A percentile compares a stretch with the other conserved stretches of the same genome.
Conservation (phyloP, 2,329 filamentous ascomycete genomes). For the Fusarium secorum region DNA sequence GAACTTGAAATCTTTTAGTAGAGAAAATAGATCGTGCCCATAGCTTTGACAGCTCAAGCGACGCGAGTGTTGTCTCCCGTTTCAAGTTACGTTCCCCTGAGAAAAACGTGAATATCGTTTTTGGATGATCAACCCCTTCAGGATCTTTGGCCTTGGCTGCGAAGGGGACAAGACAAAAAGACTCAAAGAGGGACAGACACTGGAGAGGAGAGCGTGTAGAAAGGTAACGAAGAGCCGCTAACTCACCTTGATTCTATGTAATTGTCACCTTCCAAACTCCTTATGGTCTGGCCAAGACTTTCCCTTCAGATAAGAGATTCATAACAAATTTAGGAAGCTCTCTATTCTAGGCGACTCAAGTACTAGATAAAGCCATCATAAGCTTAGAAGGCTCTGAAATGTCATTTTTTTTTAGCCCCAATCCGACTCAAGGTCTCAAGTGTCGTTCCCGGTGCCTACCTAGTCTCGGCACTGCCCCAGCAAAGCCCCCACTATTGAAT, state of each 20-base stretch:
- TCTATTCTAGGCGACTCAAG: neutral
- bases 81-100: neutral
- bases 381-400: neutral
- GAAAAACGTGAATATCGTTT: neutral
- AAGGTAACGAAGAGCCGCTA: neutral
- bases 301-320: neutral
- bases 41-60: neutral
- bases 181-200: neutral
- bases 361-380: neutral
- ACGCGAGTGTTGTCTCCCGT: neutral
- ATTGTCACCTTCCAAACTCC: neutral
- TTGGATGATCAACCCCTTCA: neutral
- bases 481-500: slow-evolving; percentile 30
- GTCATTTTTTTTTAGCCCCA: neutral
- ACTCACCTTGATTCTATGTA: neutral
- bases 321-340: neutral
- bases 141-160: neutral
- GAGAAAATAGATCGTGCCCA: neutral
- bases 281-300: neutral
- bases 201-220: neutral
- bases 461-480: slow-evolving; percentile 22
- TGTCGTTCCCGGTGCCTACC: neutral
- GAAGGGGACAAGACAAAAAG: neutral
- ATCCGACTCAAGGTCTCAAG: neutral
- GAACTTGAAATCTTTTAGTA: neutral